phyloP scores from a whole-genome alignment of 1,284 basidiomycete species.

The Exobasidium rhododendri region DNA sequence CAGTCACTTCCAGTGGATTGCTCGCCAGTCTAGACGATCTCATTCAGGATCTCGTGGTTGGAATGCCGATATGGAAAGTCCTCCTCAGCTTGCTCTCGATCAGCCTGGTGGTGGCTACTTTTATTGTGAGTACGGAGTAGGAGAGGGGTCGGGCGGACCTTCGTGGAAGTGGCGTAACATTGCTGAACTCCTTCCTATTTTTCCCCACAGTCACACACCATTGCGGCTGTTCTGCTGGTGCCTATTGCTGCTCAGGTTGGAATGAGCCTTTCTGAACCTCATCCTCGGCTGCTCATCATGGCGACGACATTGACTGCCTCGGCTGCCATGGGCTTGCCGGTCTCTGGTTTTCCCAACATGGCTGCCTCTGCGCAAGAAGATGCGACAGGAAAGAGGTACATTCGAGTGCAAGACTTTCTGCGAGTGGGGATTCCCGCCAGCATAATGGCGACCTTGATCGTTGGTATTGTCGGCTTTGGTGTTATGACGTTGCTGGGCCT shows the following conservation, averaged over 20 bases:
- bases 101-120: slow-evolving; percentile 71
- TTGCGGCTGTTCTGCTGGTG: slow-evolving; percentile 90
- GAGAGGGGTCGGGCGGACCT: no score
- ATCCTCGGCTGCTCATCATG: slow-evolving; percentile 53
- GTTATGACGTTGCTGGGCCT: slow-evolving; percentile 40
- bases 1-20: slow-evolving; percentile 83
- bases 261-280: slow-evolving; percentile 61
- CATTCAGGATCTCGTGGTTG: slow-evolving; percentile 70
- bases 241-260: slow-evolving; percentile 93
- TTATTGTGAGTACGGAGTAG: slow-evolving; percentile 39
- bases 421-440: slow-evolving; percentile 90
- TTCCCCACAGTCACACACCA: slow-evolving; percentile 55
- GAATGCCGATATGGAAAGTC: slow-evolving; percentile 73
- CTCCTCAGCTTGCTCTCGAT: slow-evolving; percentile 77
- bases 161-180: background rate
- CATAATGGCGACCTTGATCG: slow-evolving; percentile 69
- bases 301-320: slow-evolving; percentile 85
- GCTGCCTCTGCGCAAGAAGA: slow-evolving; percentile 78
- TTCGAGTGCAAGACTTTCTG: slow-evolving; percentile 68
- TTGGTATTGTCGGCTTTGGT: slow-evolving; percentile 47
- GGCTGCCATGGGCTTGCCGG: slow-evolving; percentile 95
- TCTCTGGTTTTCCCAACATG: slow-evolving; percentile 88
- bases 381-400: slow-evolving; percentile 75
- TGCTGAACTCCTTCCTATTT: background rate
- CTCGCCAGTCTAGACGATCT: slow-evolving; percentile 58